A percentile compares a stretch with the other conserved stretches of the same genome.
Evolutionary conservation across 176 grass and related monocot species (phyloP).

Genomic region (Tuctoria greenei): DNA sequence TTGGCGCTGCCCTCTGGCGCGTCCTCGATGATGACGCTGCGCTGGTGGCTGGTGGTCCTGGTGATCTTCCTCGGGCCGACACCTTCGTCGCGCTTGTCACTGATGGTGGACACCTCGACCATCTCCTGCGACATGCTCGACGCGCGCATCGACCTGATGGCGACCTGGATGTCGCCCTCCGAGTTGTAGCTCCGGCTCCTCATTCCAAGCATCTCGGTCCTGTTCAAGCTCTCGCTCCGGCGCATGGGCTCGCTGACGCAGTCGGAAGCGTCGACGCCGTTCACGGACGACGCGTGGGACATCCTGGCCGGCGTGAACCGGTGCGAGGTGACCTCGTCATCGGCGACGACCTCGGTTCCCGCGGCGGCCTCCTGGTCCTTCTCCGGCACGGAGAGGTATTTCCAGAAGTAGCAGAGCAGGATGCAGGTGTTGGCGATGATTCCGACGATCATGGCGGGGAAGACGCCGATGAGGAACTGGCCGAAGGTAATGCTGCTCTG

Average conservation of each 20-base stretch:
- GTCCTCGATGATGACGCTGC: conserved; percentile 52
- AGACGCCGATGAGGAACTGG: conserved; percentile 59
- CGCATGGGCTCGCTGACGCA: conserved; percentile 39
- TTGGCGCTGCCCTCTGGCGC: conserved; percentile 27
- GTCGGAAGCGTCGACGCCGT: conserved; percentile 32
- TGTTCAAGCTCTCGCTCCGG: conserved; percentile 39
- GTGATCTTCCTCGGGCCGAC: conserved; percentile 40
- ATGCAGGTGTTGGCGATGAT: conserved; percentile 62
- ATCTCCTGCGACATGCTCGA: conserved; percentile 56
- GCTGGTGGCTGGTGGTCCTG: conserved; percentile 51
- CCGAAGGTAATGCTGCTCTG: conserved; percentile 83
- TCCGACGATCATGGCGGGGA: conserved; percentile 84
- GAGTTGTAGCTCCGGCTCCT: conserved; percentile 69
- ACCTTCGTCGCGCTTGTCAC: conserved; percentile 38
- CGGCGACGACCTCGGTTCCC: conserved; percentile 48
- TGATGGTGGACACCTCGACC: conserved; percentile 53
- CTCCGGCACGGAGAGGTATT: conserved; percentile 44
- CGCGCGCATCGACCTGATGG: conserved; percentile 37
- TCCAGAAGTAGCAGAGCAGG: conserved; percentile 79
- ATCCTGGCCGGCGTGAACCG: conserved; percentile 80
- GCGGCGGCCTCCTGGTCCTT: conserved; percentile 41
- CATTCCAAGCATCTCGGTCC: conserved; percentile 21
- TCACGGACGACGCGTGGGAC: conserved; percentile 61
- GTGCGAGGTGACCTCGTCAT: conserved; percentile 78
- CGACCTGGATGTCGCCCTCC: conserved; percentile 70